phyloP scores from a whole-genome alignment of 1,139 yeast genomes.

The Candida sanyaensis region DNA sequence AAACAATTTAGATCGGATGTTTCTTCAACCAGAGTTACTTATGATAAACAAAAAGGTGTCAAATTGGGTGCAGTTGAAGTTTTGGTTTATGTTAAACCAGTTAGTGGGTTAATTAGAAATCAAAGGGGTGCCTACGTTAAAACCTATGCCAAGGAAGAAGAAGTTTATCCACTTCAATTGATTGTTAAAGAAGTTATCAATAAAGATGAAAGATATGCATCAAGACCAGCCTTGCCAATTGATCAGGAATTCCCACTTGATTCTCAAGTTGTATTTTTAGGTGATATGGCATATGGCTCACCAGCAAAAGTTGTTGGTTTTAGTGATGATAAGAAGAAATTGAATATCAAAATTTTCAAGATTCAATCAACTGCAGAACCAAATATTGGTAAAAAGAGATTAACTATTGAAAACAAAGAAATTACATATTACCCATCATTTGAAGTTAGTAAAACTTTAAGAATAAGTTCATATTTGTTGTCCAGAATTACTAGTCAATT shows the following conservation, averaged over 20 bases:
- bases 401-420: slow-evolving; percentile 54
- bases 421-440: slow-evolving; percentile 67
- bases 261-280: slow-evolving; percentile 77
- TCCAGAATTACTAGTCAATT: slow-evolving; percentile 78
- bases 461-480: slow-evolving; percentile 63
- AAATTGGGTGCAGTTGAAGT: slow-evolving; percentile 54
- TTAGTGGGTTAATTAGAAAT: slow-evolving; percentile 76
- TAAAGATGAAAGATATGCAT: slow-evolving; percentile 71
- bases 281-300: slow-evolving; percentile 87
- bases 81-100: slow-evolving; percentile 68
- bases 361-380: slow-evolving; percentile 58
- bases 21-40: slow-evolving; percentile 11
- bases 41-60: slow-evolving; percentile 55
- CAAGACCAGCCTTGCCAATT: slow-evolving; percentile 75
- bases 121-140: slow-evolving; percentile 78
- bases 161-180: slow-evolving; percentile 71
- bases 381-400: slow-evolving; percentile 60
- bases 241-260: slow-evolving; percentile 79
- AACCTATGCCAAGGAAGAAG: slow-evolving; percentile 54
- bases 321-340: slow-evolving; percentile 40
- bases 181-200: slow-evolving; percentile 75
- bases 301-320: slow-evolving; percentile 75
- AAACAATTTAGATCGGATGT: slow-evolving; percentile 40
- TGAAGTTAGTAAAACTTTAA: slow-evolving; percentile 62
- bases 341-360: slow-evolving; percentile 55